Evolutionary conservation across 129 eudicot genomes (phyloP).

Genomic region (Flaveria brownii): DNA sequence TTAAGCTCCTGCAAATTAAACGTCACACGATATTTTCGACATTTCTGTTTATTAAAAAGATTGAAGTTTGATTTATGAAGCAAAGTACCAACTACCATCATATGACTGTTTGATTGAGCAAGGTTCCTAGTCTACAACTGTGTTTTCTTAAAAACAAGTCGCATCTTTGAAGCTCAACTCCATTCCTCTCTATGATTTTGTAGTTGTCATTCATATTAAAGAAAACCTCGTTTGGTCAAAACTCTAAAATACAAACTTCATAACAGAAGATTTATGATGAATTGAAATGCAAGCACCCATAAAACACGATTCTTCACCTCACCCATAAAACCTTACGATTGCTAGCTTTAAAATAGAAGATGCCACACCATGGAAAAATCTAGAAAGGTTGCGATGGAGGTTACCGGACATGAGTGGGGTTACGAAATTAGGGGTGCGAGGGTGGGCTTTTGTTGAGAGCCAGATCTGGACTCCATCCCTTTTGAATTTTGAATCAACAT

Average conservation of each 20-base stretch:
- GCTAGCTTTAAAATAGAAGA: too few species aligned
- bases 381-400: too few species aligned
- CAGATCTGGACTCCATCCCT: too few species aligned
- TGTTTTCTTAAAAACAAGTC: conserved; percentile 54
- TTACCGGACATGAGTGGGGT: too few species aligned
- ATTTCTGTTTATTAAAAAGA: background rate
- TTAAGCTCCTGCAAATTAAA: conserved; percentile 67
- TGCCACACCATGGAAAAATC: too few species aligned
- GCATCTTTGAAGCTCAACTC: conserved; percentile 63
- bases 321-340: too few species aligned
- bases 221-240: background rate
- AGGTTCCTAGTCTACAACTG: conserved; percentile 80
- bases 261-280: too few species aligned
- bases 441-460: too few species aligned
- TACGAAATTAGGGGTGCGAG: too few species aligned
- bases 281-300: too few species aligned
- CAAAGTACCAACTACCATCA: conserved; percentile 58
- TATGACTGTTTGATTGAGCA: conserved; percentile 76
- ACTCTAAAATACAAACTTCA: background rate
- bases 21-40: background rate
- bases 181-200: conserved; percentile 66
- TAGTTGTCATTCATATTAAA: conserved; percentile 38
- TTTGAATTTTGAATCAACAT: too few species aligned
- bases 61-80: background rate
- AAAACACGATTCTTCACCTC: too few species aligned